phyloP scores from a whole-genome alignment of 331 rosid genomes.

The Quercus tomentella region DNA sequence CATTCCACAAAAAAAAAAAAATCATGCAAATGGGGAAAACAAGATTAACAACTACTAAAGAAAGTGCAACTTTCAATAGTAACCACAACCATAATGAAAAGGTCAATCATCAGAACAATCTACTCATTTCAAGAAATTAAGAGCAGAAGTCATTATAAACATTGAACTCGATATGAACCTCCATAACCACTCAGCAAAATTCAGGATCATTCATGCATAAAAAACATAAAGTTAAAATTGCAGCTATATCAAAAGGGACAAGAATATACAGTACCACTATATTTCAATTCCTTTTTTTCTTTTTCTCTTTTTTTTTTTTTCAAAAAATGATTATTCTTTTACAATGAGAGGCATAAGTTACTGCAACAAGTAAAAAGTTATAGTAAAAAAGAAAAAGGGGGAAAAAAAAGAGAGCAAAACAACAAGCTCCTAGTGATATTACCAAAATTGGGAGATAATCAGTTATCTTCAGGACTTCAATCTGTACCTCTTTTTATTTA shows the following conservation, averaged over 20 bases:
- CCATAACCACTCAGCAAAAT: not conserved
- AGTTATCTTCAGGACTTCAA: not conserved
- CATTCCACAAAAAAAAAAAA: no score
- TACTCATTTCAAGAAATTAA: not conserved
- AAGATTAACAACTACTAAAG: not conserved
- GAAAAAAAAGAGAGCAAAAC: not conserved
- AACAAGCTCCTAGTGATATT: not conserved
- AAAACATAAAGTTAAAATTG: no score
- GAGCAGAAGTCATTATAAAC: not conserved
- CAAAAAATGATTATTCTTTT: not conserved
- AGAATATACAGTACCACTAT: not conserved
- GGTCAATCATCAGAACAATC: not conserved
- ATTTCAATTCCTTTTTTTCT: no score
- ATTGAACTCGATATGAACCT: not conserved
- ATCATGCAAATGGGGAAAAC: not conserved
- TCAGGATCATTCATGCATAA: not conserved
- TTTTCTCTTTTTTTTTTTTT: not conserved
- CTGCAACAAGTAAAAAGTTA: not conserved
- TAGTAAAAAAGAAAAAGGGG: not conserved
- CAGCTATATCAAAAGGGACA: not conserved
- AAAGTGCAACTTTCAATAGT: not conserved
- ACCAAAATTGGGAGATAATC: not conserved
- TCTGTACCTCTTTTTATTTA: not conserved
- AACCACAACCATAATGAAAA: not conserved
- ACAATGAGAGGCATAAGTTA: not conserved